phyloP scores from a whole-genome alignment of 805 yeast genomes.

The Pichia cephalocereana region DNA sequence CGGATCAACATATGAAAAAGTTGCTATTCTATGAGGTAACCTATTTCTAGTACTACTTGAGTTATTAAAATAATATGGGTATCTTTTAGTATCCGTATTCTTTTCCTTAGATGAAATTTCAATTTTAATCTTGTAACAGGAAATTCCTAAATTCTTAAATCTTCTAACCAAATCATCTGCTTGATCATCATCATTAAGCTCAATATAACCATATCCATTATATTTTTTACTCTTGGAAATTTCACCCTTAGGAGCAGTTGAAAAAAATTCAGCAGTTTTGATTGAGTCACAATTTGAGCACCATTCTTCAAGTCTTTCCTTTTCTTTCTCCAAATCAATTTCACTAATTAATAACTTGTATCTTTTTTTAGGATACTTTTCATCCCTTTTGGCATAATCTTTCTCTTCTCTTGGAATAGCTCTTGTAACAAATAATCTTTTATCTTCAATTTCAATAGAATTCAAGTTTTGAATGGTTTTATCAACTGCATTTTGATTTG shows the following conservation, averaged over 20 bases:
- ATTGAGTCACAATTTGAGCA: slow-evolving; percentile 20
- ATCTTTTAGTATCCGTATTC: slow-evolving; percentile 7
- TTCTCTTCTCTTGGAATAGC: slow-evolving; percentile 28
- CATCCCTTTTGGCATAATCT: slow-evolving; percentile 15
- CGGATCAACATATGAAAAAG: slow-evolving; percentile 21
- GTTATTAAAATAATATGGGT: slow-evolving; percentile 5
- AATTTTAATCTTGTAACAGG: slow-evolving; percentile 24
- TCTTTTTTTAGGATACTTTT: slow-evolving; percentile 14
- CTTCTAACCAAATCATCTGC: slow-evolving; percentile 18
- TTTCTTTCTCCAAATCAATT: slow-evolving; percentile 16
- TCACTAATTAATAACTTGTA: slow-evolving; percentile 22
- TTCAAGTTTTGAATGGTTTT: slow-evolving; percentile 20
- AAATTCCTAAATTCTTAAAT: slow-evolving; percentile 15
- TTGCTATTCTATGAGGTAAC: slow-evolving; percentile 5
- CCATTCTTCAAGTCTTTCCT: slow-evolving; percentile 17
- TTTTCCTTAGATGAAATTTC: slow-evolving; percentile 16
- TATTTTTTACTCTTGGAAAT: slow-evolving; percentile 7
- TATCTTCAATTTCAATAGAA: slow-evolving; percentile 21
- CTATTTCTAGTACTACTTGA: not conserved
- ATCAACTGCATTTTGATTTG: slow-evolving; percentile 20
- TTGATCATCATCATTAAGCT: slow-evolving; percentile 18
- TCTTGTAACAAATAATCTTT: slow-evolving; percentile 22
- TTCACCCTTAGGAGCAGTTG: slow-evolving; percentile 9
- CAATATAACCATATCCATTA: slow-evolving; percentile 25
- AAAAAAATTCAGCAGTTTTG: slow-evolving; percentile 21